phyloP scores from a whole-genome alignment of 2,329 filamentous ascomycete species.

The Nothomitra cinnamomea region DNA sequence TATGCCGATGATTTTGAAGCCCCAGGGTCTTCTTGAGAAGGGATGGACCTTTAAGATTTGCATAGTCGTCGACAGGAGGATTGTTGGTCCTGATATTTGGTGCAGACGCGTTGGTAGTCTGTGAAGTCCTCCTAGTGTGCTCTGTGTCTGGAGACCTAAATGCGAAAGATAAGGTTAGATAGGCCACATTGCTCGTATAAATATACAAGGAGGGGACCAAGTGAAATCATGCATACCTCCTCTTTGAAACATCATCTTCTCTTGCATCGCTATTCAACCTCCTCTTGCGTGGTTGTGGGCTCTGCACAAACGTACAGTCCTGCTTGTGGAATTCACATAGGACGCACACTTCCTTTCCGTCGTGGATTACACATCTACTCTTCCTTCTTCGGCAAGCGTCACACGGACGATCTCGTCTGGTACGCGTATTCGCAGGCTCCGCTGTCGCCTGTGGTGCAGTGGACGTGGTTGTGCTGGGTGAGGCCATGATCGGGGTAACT shows the following conservation, averaged over 20 bases:
- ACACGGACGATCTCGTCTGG: slow-evolving; percentile 37
- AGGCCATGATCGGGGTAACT: slow-evolving; percentile 13
- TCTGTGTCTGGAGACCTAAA: slow-evolving; percentile 6
- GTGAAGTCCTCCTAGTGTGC: not conserved
- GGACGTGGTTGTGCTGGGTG: not conserved
- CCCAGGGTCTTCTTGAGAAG: slow-evolving; percentile 30
- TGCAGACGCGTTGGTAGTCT: not conserved
- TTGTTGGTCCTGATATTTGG: slow-evolving; percentile 1
- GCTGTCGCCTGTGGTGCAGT: not conserved
- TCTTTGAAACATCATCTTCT: slow-evolving; percentile 45
- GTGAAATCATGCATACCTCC: slow-evolving; percentile 42
- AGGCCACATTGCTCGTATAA: slow-evolving; percentile 10
- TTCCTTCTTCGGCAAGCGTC: slow-evolving; percentile 60
- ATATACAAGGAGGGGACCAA: slow-evolving; percentile 13
- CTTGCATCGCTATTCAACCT: slow-evolving; percentile 50
- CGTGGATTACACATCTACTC: slow-evolving; percentile 61
- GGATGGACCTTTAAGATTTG: slow-evolving; percentile 4
- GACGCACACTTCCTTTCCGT: slow-evolving; percentile 55
- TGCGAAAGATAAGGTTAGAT: slow-evolving; percentile 10
- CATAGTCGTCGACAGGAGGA: slow-evolving; percentile 2
- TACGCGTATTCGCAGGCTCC: slow-evolving; percentile 4
- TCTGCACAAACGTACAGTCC: slow-evolving; percentile 63
- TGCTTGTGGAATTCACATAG: slow-evolving; percentile 63
- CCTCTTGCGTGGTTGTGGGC: slow-evolving; percentile 62
- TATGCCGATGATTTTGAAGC: slow-evolving; percentile 60